Base-by-base conservation (phyloP, 441 rosid species). In the Melastoma candidum region DNA sequence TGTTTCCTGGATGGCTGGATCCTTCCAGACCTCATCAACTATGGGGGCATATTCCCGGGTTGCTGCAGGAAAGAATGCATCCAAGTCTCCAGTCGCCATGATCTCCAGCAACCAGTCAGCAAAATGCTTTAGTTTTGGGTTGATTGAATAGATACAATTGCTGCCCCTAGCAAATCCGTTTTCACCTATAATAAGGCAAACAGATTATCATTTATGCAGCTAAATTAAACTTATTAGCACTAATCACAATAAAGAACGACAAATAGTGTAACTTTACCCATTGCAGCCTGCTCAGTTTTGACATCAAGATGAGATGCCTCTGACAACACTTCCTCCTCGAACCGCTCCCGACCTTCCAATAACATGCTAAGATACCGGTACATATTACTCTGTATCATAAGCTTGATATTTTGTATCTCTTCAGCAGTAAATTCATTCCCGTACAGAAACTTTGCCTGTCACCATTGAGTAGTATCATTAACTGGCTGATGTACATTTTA, bases 341-440 rank as follows among this genome's bases (percentile, higher is more conserved):
- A 94, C n/a, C 94, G 87, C 64, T 94, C 99, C 67, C 97, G 74
- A 48, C 95, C 99, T 77, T 94, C 99, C 1, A 94, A 94, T 73
- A 94, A 68, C 58, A 94, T 78, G 77, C 99, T 94, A 11, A 94
- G 90, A 65, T 94, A 94, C 74, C 85, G 77, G 65, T 90, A 94
- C 94, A 94, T 77, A 64, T 94, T 90, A 83, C 99, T 94, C 68
- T 94, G 99, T 49, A 94, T 87, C 99, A 94, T 90, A 73, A 90
- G 68, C 86, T 90, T 94, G 29, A 94, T 85, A 64, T 83, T 92
- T 70, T 79, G 95, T 65, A 83, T 76, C 72, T 94, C 99, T 56
- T 90, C 97, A 46, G 44, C 61, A 3, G 81, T 66, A 64, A 94
- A 94, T 76, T 74, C 85, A 76, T 82, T 83, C 49, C 99, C 97